Conservation (phyloP, 2,329 filamentous ascomycete genomes). For the Xylariaceae sp. region DNA sequence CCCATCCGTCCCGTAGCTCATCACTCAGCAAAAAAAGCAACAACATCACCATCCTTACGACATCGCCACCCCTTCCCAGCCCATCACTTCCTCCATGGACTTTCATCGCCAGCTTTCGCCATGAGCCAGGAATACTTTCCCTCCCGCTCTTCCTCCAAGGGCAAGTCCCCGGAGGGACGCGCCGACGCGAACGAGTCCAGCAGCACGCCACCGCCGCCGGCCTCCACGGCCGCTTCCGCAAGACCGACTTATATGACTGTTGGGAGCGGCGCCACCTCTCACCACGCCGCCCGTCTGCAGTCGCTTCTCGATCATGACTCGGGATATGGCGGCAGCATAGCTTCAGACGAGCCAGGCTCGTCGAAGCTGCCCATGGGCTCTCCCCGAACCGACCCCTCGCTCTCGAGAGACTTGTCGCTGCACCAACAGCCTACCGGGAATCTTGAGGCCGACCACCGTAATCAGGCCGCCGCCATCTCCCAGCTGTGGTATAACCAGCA, state of each 20-base stretch:
- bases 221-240: slow-evolving; percentile 22
- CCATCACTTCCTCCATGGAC: slow-evolving; percentile 10
- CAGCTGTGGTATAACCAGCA: slow-evolving; percentile 96
- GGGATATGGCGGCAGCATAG: slow-evolving; percentile 78
- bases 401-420: slow-evolving; percentile 38
- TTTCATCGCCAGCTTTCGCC: slow-evolving; percentile 20
- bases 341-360: slow-evolving; percentile 49
- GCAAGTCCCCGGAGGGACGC: slow-evolving; percentile 31
- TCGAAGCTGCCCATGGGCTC: slow-evolving; percentile 24
- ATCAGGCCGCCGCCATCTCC: slow-evolving; percentile 75
- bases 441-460: slow-evolving; percentile 56
- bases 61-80: not conserved
- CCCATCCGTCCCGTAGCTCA: too few species aligned
- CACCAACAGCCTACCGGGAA: slow-evolving; percentile 30
- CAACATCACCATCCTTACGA: too few species aligned
- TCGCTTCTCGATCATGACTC: slow-evolving; percentile 80
- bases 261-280: slow-evolving; percentile 71
- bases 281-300: slow-evolving; percentile 74
- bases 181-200: slow-evolving; percentile 14
- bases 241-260: slow-evolving; percentile 77
- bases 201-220: slow-evolving; percentile 16
- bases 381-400: slow-evolving; percentile 35
- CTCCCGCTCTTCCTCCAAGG: slow-evolving; percentile 29
- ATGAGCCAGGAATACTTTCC: slow-evolving; percentile 54
- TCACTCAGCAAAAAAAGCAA: too few species aligned